Percentiles rank a stretch among this genome's conserved stretches.
Conservation (phyloP, 169 alveolate genomes). For the Amoebophrya sp. region DNA sequence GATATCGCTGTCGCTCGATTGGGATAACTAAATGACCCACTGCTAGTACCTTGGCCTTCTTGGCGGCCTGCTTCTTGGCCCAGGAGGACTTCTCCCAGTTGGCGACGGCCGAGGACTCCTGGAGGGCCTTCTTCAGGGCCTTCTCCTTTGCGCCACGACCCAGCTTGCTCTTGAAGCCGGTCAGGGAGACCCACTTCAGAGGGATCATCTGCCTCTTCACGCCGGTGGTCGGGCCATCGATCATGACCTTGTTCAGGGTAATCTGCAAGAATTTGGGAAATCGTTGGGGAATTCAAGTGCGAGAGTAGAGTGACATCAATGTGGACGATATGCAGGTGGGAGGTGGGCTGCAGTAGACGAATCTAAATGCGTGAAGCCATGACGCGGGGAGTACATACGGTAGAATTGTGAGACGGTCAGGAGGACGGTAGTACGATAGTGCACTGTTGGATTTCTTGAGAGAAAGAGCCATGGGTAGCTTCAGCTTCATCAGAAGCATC, state of each 20-base stretch:
- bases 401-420: no score
- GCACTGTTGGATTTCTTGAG: no score
- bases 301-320: no score
- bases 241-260: slow-evolving; percentile 56
- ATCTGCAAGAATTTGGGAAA: no score
- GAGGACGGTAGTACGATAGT: no score
- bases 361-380: no score
- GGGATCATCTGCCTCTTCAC: slow-evolving; percentile 65
- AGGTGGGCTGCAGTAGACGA: no score
- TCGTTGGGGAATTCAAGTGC: no score
- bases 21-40: background rate
- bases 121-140: slow-evolving; percentile 45
- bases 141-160: slow-evolving; percentile 61
- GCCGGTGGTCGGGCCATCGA: slow-evolving; percentile 63
- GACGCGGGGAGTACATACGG: no score
- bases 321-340: no score
- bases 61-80: slow-evolving; percentile 53
- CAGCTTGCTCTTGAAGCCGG: slow-evolving; percentile 58
- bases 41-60: slow-evolving; percentile 35
- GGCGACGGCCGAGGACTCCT: slow-evolving; percentile 41
- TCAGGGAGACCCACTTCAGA: slow-evolving; percentile 57
- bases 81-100: slow-evolving; percentile 47
- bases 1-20: background rate
- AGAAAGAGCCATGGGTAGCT: no score
- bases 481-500: no score